Base-by-base conservation (phyloP, 1,284 basidiomycete genomes). In the Heterobasidion irregulare region DNA sequence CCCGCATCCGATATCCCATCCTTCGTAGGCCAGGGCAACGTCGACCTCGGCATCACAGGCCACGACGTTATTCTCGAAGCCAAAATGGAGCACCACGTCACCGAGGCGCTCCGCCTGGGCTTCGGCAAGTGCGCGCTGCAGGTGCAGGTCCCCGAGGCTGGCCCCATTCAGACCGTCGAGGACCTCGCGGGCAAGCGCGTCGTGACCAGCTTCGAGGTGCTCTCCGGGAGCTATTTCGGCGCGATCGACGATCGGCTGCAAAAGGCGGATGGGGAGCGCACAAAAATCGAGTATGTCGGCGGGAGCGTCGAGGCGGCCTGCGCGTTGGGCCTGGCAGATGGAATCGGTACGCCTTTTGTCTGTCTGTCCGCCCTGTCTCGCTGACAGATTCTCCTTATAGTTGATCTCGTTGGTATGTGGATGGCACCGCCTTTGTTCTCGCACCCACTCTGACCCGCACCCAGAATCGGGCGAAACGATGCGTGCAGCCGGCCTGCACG, bases 271-370 rank as follows among this genome's bases (percentile, higher is more conserved):
- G 79, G 79, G 2, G 68, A 76, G 26, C 72, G 70, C 55, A 98
- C 96, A 0, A 82, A 79, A 65, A 92, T 99, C 55, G 93, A 97
- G 68, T 98, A 98, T 67, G 86, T 99, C 8, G 95, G 96, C 6
- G 97, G 97, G 1, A 95, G 92, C 65, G 97, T 99, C 1, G 97
- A 99, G 73, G 96, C 97, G 2, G 97, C 97, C 15, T 99, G 97
- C 73, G 85, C 96, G 1, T 77, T 99, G 8, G 97, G 97, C 3
- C 78, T 99, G 58, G 97, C 97, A 1, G 97, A 99, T 72, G 97
- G 95, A 18, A 98, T 99, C 57, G 92, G 92, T 93, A 65, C 68
- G 86, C 72, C 35, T 15, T 53, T 26, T 43, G 12, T 7, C n/a
- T 26, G 32, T 54, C 18, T 16, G n/a, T 50, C 26, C 47, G 38